A percentile compares a stretch with the other conserved stretches of the same genome.
Evolutionary conservation across 2,329 filamentous ascomycete species (phyloP).

Genomic region (Trichophyton rubrum): DNA sequence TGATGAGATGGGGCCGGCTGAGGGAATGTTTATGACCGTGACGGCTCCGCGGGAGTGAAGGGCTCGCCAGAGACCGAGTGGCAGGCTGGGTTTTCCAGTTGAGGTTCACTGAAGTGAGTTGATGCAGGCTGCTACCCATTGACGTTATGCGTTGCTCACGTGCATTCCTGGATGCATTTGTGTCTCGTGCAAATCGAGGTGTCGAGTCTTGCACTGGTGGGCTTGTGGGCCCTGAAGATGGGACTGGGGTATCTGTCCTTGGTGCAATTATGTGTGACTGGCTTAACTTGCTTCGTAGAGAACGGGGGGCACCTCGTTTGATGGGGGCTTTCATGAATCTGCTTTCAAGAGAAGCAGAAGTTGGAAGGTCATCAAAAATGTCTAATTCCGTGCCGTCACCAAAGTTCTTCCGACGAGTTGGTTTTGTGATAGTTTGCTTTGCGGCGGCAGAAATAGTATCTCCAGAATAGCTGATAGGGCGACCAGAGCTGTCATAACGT

Average conservation of each 20-base stretch:
- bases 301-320: constrained; percentile 54
- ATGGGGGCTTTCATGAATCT: constrained; percentile 71
- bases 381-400: constrained; percentile 90
- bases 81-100: constrained; percentile 49
- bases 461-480: constrained; percentile 32
- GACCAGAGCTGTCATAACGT: constrained; percentile 39
- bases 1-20: constrained; percentile 73
- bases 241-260: constrained; percentile 31
- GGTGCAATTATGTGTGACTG: constrained; percentile 24
- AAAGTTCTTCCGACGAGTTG: constrained; percentile 58
- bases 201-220: constrained; percentile 40
- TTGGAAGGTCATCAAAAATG: constrained; percentile 86
- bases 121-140: constrained; percentile 21
- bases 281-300: constrained; percentile 41
- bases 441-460: constrained; percentile 42
- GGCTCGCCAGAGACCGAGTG: constrained; percentile 39
- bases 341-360: constrained; percentile 67
- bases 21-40: constrained; percentile 22
- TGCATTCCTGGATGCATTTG: constrained; percentile 52
- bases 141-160: constrained; percentile 48
- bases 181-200: constrained; percentile 54
- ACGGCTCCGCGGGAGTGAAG: constrained; percentile 37
- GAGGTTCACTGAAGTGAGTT: constrained; percentile 41
- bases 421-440: constrained; percentile 63
- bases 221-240: constrained; percentile 47